Percentiles rank a stretch among this genome's conserved stretches.
Evolutionary conservation across 73 alveolate genomes (phyloP).

Genomic region (Paramecium primaurelia): DNA sequence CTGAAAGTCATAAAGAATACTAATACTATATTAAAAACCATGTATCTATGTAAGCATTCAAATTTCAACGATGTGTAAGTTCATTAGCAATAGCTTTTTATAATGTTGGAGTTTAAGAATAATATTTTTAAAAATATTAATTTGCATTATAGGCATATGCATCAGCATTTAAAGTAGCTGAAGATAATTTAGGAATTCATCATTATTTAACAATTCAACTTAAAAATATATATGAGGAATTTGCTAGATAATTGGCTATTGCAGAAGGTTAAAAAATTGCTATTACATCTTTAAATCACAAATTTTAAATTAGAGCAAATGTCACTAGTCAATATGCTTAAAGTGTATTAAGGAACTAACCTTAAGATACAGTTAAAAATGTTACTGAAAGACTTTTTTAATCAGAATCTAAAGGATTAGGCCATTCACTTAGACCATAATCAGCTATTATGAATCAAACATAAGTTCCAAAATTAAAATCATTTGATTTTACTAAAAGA

Average conservation of each 20-base stretch:
- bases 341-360: neutral
- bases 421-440: neutral
- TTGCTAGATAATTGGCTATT: conserved; percentile 23
- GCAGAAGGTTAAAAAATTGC: conserved; percentile 42
- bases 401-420: neutral
- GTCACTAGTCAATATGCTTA: neutral
- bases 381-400: neutral
- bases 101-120: conserved; percentile 39
- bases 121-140: conserved; percentile 21
- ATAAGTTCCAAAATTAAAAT: neutral
- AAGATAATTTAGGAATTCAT: conserved; percentile 20
- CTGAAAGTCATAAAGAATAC: conserved; percentile 45
- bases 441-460: neutral
- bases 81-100: neutral
- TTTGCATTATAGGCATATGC: conserved; percentile 40
- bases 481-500: neutral
- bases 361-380: neutral
- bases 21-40: conserved; percentile 20
- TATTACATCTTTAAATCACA: neutral
- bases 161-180: conserved; percentile 42
- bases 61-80: conserved; percentile 42
- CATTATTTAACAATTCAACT: neutral
- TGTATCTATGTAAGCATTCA: neutral
- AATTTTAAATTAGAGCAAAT: neutral
- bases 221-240: conserved; percentile 38